Evolutionary conservation across 345 rosid species (phyloP), one percentile per base, ranked within the genome.

Genomic region (Pistacia integerrima): DNA sequence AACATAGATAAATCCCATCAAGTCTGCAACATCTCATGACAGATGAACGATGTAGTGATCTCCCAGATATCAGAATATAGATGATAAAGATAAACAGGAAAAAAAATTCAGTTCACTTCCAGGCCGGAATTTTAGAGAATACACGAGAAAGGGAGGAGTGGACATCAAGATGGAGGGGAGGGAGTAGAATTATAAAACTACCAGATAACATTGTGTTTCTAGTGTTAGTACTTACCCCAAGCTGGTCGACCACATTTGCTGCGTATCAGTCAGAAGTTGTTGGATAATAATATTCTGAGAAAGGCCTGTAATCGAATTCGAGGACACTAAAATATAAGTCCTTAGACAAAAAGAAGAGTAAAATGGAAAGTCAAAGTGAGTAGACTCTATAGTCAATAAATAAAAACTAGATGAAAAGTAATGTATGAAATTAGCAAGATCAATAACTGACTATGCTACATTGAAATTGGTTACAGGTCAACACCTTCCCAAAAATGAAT

Each of bases 401-500:
- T 64, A 72, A 8, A 64, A 70, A 52, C 4, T 41, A 28, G 67
- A 66, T 12, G 52, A 38, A 72, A 67, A 25, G 64, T 9, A 30
- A 33, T 25, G 14, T 55, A 76, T 41, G 30, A 72, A 77, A 78
- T 54, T 74, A 72, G 63, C 55, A 71, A 63, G 44, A 79, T 67
- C 28, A 41, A 28, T 56, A 69, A 64, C 61, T 5, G 60, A 64
- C 41, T 54, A 18, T 17, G 60, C 41, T 67, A 52, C 33, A 68
- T 54, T 38, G 54, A 36, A 48, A 49, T 75, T 14, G 44, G 64
- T 55, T 61, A 76, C 8, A 36, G 56, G 74, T 71, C 76, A 77
- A 64, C 51, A 91, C 98, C 98, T 91, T 83, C 84, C 96, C 78
- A 87, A 9, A 78, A 93, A 88, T 56, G 97, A 85, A 83, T 89